Percentiles rank a stretch among this genome's conserved stretches.
These are phyloP conservation scores for Reticulascus tulasneorum DNA, from an alignment of 2,329 filamentous ascomycete genomes.

Conservation along the genomic window DNA sequence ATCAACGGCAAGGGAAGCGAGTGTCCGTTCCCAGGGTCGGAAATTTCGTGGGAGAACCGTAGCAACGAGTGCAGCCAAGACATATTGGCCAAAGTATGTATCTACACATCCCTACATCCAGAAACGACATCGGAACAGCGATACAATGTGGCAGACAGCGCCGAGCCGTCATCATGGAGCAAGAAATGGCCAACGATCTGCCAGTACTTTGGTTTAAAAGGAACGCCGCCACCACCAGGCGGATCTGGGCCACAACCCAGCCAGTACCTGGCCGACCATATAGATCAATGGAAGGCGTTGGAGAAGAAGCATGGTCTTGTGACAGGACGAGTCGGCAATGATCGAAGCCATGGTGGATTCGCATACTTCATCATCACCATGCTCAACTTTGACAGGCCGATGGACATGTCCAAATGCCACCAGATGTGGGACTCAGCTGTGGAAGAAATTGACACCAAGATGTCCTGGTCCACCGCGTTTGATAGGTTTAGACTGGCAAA, in stretches of 20 bases:
- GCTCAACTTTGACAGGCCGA: constrained; percentile 29
- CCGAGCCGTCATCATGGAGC: constrained; percentile 31
- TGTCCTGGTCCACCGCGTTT: constrained; percentile 26
- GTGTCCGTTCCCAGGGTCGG: constrained; percentile 30
- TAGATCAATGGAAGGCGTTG: constrained; percentile 24
- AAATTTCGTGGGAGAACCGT: constrained; percentile 25
- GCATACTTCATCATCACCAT: constrained; percentile 28
- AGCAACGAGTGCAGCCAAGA: constrained; percentile 33
- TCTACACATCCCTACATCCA: constrained; percentile 35
- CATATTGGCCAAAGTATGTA: constrained; percentile 33
- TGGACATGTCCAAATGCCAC: constrained; percentile 27
- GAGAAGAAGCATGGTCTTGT: constrained; percentile 28
- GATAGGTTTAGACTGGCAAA: constrained; percentile 27
- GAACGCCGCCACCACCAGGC: constrained; percentile 24
- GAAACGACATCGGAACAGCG: constrained; percentile 30
- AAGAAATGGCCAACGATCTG: constrained; percentile 41
- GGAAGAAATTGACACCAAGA: constrained; percentile 24
- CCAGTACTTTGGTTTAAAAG: constrained; percentile 41
- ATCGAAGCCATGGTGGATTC: constrained; percentile 24
- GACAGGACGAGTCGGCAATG: constrained; percentile 25
- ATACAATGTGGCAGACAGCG: constrained; percentile 38
- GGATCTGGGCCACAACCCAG: constrained; percentile 26
- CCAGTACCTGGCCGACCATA: constrained; percentile 25
- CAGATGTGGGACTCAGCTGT: constrained; percentile 24
- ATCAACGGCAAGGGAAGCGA: constrained; percentile 30